These are phyloP conservation scores for Cornus suecica DNA, from an alignment of 148 eudicot genomes.

Conservation along the genomic window DNA sequence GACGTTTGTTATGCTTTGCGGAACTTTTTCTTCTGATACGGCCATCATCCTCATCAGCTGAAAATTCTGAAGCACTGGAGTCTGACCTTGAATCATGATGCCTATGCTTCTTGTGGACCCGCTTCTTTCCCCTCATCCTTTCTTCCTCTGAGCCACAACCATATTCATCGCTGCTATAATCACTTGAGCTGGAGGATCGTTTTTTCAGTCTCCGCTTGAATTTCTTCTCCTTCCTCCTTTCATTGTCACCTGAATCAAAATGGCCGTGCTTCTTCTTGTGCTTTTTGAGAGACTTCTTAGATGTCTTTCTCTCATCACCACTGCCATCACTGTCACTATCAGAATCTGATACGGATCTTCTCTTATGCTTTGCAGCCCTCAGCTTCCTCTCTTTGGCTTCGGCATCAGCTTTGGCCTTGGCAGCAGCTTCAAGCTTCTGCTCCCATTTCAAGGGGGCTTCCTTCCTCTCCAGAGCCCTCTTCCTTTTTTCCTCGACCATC, in stretches of 20 bases:
- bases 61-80: conserved; percentile 33
- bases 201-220: conserved; percentile 55
- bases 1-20: conserved; percentile 41
- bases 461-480: conserved; percentile 67
- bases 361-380: conserved; percentile 59
- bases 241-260: conserved; percentile 45
- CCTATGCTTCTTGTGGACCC: conserved; percentile 41
- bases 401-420: conserved; percentile 65
- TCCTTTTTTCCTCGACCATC: conserved; percentile 91
- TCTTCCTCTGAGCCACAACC: conserved; percentile 47
- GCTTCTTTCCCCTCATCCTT: conserved; percentile 36
- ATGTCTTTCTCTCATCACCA: conserved; percentile 38
- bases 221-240: conserved; percentile 50
- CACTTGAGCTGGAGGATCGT: conserved; percentile 40
- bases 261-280: conserved; percentile 57
- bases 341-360: conserved; percentile 42
- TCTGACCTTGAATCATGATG: conserved; percentile 29
- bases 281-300: conserved; percentile 55
- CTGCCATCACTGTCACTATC: conserved; percentile 47
- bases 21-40: conserved; percentile 27
- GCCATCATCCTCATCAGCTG: conserved; percentile 38
- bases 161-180: conserved; percentile 45
- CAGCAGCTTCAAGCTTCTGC: conserved; percentile 88
- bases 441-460: conserved; percentile 96
- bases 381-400: conserved; percentile 67